A percentile compares a stretch with the other conserved stretches of the same genome.
Conservation (phyloP, 371 early-diverging fungal species). For the Choanephora cucurbitarum region DNA sequence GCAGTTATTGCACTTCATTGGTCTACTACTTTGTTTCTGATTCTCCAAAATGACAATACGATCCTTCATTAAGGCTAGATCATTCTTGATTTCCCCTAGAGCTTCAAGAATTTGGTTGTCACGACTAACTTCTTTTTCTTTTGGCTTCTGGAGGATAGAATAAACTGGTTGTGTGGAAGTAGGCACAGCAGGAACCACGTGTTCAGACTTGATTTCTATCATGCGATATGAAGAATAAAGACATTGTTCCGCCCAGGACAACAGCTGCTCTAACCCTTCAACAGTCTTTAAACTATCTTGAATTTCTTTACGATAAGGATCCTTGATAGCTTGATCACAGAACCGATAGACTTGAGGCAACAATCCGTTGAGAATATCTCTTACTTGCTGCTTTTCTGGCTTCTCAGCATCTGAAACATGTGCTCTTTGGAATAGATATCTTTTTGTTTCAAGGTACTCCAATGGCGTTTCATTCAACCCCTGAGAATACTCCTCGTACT, state of each 20-base stretch:
- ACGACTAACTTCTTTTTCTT: no score
- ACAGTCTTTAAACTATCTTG: not conserved
- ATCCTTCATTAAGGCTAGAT: not conserved
- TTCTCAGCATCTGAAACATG: not conserved
- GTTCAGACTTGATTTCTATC: no score
- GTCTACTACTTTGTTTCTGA: not conserved
- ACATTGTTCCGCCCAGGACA: not conserved
- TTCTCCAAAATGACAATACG: not conserved
- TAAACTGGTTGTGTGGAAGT: no score
- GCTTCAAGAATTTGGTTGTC: no score
- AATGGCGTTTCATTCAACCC: not conserved
- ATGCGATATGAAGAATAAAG: not conserved
- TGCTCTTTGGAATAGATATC: not conserved
- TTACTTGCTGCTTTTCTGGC: not conserved
- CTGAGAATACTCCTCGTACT: slow-evolving; percentile 1
- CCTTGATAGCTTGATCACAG: not conserved
- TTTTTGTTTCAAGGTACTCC: not conserved
- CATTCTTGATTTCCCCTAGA: not conserved
- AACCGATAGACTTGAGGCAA: not conserved
- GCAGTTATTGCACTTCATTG: not conserved
- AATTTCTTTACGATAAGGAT: not conserved
- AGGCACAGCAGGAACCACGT: no score
- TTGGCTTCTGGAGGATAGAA: no score
- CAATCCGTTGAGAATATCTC: not conserved
- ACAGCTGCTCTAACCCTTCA: not conserved